Base-by-base conservation (phyloP, 352 stramenopile genomes). In the Pythium apleroticum region DNA sequence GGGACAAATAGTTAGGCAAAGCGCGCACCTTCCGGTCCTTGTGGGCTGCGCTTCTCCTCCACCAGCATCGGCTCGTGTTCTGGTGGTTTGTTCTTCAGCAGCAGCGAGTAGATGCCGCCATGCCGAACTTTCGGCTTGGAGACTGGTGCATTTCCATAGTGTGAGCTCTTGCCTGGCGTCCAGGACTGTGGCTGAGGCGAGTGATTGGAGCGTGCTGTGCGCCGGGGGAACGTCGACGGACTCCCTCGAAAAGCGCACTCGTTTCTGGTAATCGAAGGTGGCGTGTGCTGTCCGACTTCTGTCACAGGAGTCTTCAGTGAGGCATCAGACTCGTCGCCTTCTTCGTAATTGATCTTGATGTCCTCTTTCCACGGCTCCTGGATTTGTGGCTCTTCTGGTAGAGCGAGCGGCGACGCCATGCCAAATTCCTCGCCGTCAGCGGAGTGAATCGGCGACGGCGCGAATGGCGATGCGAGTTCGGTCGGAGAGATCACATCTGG, bases 21-120 rank as follows among this genome's bases (percentile, higher is more conserved):
- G 4, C 2, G 25, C 49, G 1, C 43, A 64, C 57, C 60, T 69
- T 68, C 56, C 11, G 50, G 56, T 30, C 45, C 52, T 12, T 63
- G 49, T 37, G 69, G 62, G 57, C 60, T 81, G 10, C 55, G 65
- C 52, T 78, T 69, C 56, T 89, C 77, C 45, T 87, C 73, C 9
- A 91, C 72, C 9, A 91, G 75, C n/a, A 78, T 59, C 1, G 83
- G 73, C 39, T 86, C 78, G 33, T 86, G 68, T 56, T 81, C 76
- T 17, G 60, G 52, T 15, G 69, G 48, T 57, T 73, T 75, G 60
- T 88, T 86, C 69, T 90, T 88, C 24, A 93, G 69, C 43, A 93
- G 57, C 37, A 93, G 60, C 45, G 85, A 86, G 66, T 93, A 93
- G 52, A 93, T 91, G 3, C 85, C 85, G 14, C 85, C 85, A 46